These are phyloP conservation scores for Fistulinella prunicolor DNA, from an alignment of 768 basidiomycete genomes.

Conservation along the genomic window DNA sequence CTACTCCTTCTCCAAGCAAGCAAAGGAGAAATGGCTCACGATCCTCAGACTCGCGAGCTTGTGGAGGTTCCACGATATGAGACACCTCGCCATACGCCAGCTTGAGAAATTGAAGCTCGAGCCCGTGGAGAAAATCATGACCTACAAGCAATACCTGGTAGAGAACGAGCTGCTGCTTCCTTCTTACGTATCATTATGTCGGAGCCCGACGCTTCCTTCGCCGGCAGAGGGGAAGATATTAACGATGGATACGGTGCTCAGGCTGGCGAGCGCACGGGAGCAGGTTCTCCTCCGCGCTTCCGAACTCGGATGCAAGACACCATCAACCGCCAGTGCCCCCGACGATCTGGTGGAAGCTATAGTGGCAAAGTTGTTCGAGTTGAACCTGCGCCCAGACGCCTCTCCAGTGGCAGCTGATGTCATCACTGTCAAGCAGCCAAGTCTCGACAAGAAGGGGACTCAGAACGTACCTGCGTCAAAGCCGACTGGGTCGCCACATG, in stretches of 20 bases:
- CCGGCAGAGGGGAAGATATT: conserved; percentile 53
- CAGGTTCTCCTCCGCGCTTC: conserved; percentile 35
- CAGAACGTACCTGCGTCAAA: rapidly evolving
- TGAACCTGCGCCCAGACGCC: conserved; percentile 11
- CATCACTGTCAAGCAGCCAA: neutral
- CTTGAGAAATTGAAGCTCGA: conserved; percentile 46
- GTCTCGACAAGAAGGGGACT: neutral
- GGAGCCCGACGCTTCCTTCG: conserved; percentile 48
- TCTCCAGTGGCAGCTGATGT: neutral
- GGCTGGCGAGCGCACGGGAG: conserved; percentile 54
- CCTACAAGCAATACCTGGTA: conserved; percentile 54
- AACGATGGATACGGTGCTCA: conserved; percentile 55
- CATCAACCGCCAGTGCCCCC: conserved; percentile 24
- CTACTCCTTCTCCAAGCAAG: conserved; percentile 54
- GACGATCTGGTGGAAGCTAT: conserved; percentile 28
- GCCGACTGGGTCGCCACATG: neutral
- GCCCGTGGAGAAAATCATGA: conserved; percentile 50
- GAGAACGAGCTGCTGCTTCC: conserved; percentile 48
- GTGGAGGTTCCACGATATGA: conserved; percentile 56
- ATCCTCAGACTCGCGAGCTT: conserved; percentile 52
- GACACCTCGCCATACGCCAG: conserved; percentile 50
- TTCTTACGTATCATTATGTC: conserved; percentile 50
- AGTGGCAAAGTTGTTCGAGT: conserved; percentile 33
- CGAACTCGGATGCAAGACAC: conserved; percentile 26
- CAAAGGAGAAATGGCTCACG: conserved; percentile 48